Base-by-base conservation (phyloP, 306 rosid genomes). In the Urtica urens region DNA sequence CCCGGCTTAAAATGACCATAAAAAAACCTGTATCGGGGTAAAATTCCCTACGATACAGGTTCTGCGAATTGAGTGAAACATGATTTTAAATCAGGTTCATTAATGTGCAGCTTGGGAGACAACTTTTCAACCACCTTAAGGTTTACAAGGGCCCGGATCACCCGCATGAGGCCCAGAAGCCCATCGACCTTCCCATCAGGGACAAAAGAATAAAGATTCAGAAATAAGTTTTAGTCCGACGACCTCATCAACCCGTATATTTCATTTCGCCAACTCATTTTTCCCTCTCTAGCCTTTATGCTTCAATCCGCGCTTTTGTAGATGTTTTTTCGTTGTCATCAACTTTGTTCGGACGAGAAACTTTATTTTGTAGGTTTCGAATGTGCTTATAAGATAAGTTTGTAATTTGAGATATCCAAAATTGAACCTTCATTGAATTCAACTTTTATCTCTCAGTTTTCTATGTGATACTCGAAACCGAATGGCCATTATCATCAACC, bases 91-190 rank as follows among this genome's bases (percentile, higher is more conserved):
- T 18, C 40, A 33, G 55, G 49, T 43, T 27, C 41, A 51, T 22
- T 18, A 38, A 16, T 61, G 23, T 79, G 85, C 93, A 92, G 94
- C 99, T 92, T 73, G 99, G 99, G 56, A 79, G 96, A 60, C 67
- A 54, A 22, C 83, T 92, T 37, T 92, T 92, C 78, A 85, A 76
- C 70, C 96, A 83, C 73, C 67, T 92, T 23, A 92, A 92, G 86
- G 96, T 92, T 38, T 92, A 92, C 55, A 63, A 62, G 59, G 94
- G 99, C 22, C 87, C 83, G 1, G 83, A 82, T 51, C 99, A 92
- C 69, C 99, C 96, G 22, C 99, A 85, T 6, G 80, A 72, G 50
- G 99, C 96, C 6, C 99, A 92, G 69, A 67, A 60, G 77, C 94
- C 95, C 13, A 15, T 71, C 4, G 86, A 82, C 1, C 77, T 92